Percentiles rank a stretch among this genome's conserved stretches.
Evolutionary conservation across 441 rosid species (phyloP).

Genomic region (Erodium moschatum): DNA sequence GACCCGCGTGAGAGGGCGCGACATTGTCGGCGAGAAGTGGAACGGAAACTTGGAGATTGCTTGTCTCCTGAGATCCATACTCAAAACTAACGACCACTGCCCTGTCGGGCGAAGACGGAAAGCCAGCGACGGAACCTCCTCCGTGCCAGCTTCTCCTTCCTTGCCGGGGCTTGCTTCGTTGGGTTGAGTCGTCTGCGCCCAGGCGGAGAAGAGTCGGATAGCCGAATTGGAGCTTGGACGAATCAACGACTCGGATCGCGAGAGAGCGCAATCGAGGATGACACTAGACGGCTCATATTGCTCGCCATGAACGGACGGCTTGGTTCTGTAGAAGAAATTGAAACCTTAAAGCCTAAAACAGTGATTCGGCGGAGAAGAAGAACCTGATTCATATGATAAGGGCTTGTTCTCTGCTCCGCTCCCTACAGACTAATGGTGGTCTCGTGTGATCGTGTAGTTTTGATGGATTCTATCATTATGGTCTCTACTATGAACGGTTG

Average conservation of each 20-base stretch:
- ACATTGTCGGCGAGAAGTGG: conserved; percentile 20
- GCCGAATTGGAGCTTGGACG: background rate
- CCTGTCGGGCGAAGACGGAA: background rate
- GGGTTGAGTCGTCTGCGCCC: background rate
- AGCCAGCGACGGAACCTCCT: background rate
- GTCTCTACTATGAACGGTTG: background rate
- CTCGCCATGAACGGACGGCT: conserved; percentile 2
- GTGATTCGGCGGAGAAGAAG: too few relatives aligned
- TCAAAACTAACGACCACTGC: background rate
- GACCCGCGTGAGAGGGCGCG: conserved; percentile 34
- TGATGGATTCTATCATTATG: background rate
- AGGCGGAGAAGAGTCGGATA: background rate
- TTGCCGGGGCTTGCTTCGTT: background rate
- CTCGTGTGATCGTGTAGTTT: background rate
- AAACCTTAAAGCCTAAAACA: background rate
- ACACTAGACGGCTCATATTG: conserved; percentile 1
- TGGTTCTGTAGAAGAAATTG: background rate
- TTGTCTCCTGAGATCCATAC: conserved; percentile 52
- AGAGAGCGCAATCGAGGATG: background rate
- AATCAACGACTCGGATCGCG: background rate
- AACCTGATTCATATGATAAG: background rate
- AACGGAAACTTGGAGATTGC: conserved; percentile 25
- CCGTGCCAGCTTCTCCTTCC: background rate
- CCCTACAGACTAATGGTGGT: background rate
- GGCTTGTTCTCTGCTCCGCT: background rate